phyloP scores from a whole-genome alignment of 306 rosid species.

The Sindora glabra region DNA sequence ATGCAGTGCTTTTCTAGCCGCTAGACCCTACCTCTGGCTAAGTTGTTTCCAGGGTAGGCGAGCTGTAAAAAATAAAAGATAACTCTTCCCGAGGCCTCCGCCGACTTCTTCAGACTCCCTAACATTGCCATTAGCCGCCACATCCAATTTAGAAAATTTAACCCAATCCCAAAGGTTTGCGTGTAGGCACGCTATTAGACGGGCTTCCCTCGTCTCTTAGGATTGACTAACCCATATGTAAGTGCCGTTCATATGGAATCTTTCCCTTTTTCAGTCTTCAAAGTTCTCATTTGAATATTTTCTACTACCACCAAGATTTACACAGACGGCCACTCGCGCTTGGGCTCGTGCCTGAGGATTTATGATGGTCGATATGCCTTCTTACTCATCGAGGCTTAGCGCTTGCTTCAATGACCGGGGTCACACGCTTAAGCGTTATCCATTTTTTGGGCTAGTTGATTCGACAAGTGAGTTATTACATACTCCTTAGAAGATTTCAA shows the following conservation, averaged over 20 bases:
- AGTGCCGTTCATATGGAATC: background rate
- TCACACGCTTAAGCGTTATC: background rate
- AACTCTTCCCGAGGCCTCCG: background rate
- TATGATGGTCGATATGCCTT: background rate
- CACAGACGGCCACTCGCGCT: background rate
- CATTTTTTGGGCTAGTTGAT: background rate
- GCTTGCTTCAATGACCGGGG: background rate
- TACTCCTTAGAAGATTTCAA: background rate
- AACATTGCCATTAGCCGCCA: background rate
- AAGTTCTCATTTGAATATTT: background rate
- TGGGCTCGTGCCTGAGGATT: background rate
- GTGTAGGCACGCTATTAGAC: background rate
- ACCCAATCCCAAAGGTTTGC: background rate
- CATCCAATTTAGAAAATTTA: background rate
- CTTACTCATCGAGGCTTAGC: background rate
- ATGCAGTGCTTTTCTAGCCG: background rate
- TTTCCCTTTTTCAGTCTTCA: background rate
- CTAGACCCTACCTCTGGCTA: background rate
- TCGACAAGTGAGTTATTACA: background rate
- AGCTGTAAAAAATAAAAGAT: background rate
- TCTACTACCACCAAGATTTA: background rate
- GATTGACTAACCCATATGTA: background rate
- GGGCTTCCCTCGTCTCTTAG: background rate
- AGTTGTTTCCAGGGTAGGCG: background rate
- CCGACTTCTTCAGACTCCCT: background rate